Evolutionary conservation across 2,329 filamentous ascomycete genomes (phyloP).

Genomic region (Ophiostoma sp.): DNA sequence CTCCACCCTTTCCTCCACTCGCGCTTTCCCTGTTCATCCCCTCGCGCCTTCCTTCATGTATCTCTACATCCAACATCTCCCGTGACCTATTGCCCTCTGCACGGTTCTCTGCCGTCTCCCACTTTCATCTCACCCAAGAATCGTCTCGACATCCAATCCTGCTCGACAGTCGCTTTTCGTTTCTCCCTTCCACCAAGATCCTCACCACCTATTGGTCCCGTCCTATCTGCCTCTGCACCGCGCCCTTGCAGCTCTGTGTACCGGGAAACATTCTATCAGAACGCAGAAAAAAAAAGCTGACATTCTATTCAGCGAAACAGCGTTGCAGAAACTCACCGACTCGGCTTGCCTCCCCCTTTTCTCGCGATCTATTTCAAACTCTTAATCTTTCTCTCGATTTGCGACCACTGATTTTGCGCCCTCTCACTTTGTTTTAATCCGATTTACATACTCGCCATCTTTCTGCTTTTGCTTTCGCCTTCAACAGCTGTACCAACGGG

Average conservation of each 20-base stretch:
- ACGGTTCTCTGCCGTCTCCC: slow-evolving; percentile 1
- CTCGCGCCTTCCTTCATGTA: not conserved
- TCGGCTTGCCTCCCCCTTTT: slow-evolving; percentile 9
- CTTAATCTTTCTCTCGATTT: not conserved
- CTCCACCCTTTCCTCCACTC: not conserved
- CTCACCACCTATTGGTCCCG: slow-evolving; percentile 24
- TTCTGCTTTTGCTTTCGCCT: not conserved
- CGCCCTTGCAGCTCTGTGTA: slow-evolving; percentile 25
- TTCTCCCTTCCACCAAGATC: slow-evolving; percentile 19
- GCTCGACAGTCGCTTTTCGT: slow-evolving; percentile 13
- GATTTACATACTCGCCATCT: not conserved
- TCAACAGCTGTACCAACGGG: not conserved
- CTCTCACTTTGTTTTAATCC: not conserved
- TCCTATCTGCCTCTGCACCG: slow-evolving; percentile 23
- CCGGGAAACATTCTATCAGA: slow-evolving; percentile 10
- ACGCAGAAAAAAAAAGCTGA: slow-evolving; percentile 15
- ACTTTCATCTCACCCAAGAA: slow-evolving; percentile 12
- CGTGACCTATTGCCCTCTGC: slow-evolving; percentile 1
- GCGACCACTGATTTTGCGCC: not conserved
- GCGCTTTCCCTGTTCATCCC: slow-evolving; percentile 15
- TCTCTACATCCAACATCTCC: slow-evolving; percentile 10
- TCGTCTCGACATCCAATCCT: slow-evolving; percentile 25
- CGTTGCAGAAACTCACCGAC: slow-evolving; percentile 21
- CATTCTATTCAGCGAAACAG: slow-evolving; percentile 16
- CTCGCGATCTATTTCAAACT: not conserved